Evolutionary conservation across 345 rosid genomes (phyloP), one percentile per base, ranked within the genome.

Genomic region (Arabis alpina): DNA sequence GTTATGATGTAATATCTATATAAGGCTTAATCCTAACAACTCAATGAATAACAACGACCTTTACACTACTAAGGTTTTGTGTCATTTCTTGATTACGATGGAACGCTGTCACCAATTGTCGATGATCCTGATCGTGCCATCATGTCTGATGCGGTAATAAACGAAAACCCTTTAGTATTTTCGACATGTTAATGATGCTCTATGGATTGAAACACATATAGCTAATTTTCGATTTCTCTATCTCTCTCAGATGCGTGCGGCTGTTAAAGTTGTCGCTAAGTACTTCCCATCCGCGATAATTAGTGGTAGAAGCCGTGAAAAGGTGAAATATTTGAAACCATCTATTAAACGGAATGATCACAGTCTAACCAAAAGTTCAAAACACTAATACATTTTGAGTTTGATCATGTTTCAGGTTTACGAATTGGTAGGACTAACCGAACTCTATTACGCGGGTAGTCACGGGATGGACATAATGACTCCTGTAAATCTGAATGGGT

Each of bases 401-500:
- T 74, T 75, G 49, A 1, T 62, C 24, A 27, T 76, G 64, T 61
- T 25, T 3, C 86, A 93, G 98, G 99, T 89, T 10, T 89, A 74
- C 69, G 77, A 87, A 62, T 79, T 94, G 84, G 91, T 92, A 77
- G 92, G 93, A 82, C 85, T 94, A 82, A 90, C 86, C 51, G 98
- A 94, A 75, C 96, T 92, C 41, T 85, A 80, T 66, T 94, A 94
- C 78, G 99, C 98, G n/a, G 99, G 99, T 75, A 89, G 99, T 73
- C 99, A 94, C 75, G 99, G 98, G 43, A 94, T 94, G 99, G 99
- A 94, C 85, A 92, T 94, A 10, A 82, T 85, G 86, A 86, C 89
- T 16, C 93, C 99, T 48, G 64, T 72, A 24, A 64, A 47, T 65
- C 74, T 63, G 3, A 59, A 74, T 14, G 76, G 74, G 64, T 82